Percentiles rank a stretch among this genome's conserved stretches.
These are phyloP conservation scores for Helicosporidium sp. DNA, from an alignment of 139 green algal species.

Conservation along the genomic window DNA sequence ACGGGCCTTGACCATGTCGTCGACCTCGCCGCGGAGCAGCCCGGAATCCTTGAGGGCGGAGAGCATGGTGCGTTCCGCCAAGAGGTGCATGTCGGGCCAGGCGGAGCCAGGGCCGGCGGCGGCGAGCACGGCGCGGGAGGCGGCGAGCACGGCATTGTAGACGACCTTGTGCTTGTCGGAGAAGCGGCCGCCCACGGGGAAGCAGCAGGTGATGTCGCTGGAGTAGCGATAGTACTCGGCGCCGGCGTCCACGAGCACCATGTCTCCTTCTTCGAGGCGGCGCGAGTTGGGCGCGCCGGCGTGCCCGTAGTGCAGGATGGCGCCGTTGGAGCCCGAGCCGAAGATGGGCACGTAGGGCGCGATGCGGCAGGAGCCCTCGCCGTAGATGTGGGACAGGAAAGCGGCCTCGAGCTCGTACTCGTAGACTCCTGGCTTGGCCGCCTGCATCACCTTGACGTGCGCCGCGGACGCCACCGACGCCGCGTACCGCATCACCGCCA, in stretches of 20 bases:
- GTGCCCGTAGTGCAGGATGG: constrained; percentile 77
- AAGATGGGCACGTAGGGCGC: constrained; percentile 63
- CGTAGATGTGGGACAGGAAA: constrained; percentile 56
- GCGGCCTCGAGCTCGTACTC: constrained; percentile 51
- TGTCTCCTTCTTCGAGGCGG: constrained; percentile 36
- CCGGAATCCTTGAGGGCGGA: constrained; percentile 29
- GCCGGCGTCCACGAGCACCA: constrained; percentile 65
- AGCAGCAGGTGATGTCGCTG: constrained; percentile 66
- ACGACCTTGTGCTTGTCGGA: constrained; percentile 38
- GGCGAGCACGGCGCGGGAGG: constrained; percentile 30
- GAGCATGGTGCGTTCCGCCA: constrained; percentile 61
- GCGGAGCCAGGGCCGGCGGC: constrained; percentile 55
- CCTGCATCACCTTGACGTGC: constrained; percentile 45
- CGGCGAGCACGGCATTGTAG: constrained; percentile 60
- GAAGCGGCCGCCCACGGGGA: constrained; percentile 58
- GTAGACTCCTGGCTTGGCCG: constrained; percentile 28
- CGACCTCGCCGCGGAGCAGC: constrained; percentile 33
- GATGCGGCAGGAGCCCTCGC: constrained; percentile 20
- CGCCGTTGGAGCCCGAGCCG: constrained; percentile 48
- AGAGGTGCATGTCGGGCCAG: constrained; percentile 59
- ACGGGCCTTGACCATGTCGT: constrained; percentile 46
- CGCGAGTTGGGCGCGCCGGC: constrained; percentile 59
- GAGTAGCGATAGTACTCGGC: constrained; percentile 44
- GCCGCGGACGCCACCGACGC: constrained; percentile 34
- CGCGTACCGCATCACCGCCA: constrained; percentile 48